Evolutionary conservation across 768 basidiomycete species (phyloP).

Genomic region (Kwoniella sp.): DNA sequence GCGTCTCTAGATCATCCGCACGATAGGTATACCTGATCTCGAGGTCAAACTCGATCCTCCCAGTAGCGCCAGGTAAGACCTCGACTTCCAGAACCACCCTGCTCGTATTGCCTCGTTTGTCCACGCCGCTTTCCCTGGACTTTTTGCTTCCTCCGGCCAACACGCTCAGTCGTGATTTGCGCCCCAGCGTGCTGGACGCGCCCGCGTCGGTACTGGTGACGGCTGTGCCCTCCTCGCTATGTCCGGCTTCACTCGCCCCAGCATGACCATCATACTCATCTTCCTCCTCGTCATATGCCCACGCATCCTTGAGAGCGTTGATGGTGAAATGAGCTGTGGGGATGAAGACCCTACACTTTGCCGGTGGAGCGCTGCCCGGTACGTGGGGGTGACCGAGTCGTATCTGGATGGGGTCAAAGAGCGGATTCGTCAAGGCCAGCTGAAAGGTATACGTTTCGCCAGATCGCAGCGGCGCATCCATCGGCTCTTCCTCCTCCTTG

Average conservation of each 20-base stretch:
- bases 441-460: constrained; percentile 67
- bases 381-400: constrained; percentile 61
- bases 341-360: constrained; percentile 58
- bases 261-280: constrained; percentile 51
- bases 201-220: not conserved
- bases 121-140: constrained; percentile 66
- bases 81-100: constrained; percentile 88
- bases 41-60: constrained; percentile 74
- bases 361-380: constrained; percentile 44
- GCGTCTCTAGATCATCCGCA: constrained; percentile 62
- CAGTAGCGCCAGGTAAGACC: constrained; percentile 69
- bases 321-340: constrained; percentile 75
- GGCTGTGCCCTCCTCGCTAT: constrained; percentile 52
- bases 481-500: constrained; percentile 35
- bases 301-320: constrained; percentile 88
- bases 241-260: constrained; percentile 54
- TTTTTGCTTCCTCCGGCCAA: constrained; percentile 21
- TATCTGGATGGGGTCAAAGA: constrained; percentile 92
- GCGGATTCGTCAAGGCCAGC: constrained; percentile 84
- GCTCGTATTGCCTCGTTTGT: constrained; percentile 83
- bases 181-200: constrained; percentile 49
- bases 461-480: constrained; percentile 18
- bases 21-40: constrained; percentile 90
- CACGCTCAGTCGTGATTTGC: constrained; percentile 25
- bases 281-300: constrained; percentile 96